Conservation (phyloP, 129 eudicot genomes). For the Centella asiatica region DNA sequence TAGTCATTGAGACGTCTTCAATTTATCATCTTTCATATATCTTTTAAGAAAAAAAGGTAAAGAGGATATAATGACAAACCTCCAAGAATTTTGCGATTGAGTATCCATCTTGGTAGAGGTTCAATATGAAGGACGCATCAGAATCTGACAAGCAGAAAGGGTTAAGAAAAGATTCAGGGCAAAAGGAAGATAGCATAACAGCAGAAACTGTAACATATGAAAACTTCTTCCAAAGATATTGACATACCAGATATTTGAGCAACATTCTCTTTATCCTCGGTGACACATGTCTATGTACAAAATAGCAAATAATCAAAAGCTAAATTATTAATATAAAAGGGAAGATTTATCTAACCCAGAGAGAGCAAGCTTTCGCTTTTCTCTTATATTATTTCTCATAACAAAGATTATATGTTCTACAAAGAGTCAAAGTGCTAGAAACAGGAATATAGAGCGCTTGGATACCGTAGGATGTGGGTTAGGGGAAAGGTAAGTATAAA, state of each 20-base stretch:
- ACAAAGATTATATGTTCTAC: no score
- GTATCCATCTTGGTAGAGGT: slow-evolving; percentile 80
- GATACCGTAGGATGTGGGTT: no score
- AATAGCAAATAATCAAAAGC: slow-evolving; percentile 8
- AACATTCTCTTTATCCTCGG: slow-evolving; percentile 22
- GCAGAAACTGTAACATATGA: not conserved
- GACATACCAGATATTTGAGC: slow-evolving; percentile 40
- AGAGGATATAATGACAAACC: slow-evolving; percentile 38
- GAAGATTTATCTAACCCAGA: no score
- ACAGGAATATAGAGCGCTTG: no score
- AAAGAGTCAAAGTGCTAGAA: no score
- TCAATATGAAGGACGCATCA: slow-evolving; percentile 70
- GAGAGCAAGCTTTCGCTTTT: not conserved
- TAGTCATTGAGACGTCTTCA: not conserved
- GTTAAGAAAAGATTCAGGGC: not conserved
- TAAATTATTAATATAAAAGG: not conserved
- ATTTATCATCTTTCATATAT: not conserved
- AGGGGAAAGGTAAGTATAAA: no score
- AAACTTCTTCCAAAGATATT: slow-evolving; percentile 5
- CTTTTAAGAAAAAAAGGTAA: not conserved
- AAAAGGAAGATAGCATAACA: not conserved
- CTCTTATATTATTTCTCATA: not conserved
- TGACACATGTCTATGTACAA: slow-evolving; percentile 28
- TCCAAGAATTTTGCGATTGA: slow-evolving; percentile 62
- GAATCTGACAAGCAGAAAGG: slow-evolving; percentile 32